Evolutionary conservation across 345 rosid species (phyloP).

Genomic region (Gossypium anomalum): DNA sequence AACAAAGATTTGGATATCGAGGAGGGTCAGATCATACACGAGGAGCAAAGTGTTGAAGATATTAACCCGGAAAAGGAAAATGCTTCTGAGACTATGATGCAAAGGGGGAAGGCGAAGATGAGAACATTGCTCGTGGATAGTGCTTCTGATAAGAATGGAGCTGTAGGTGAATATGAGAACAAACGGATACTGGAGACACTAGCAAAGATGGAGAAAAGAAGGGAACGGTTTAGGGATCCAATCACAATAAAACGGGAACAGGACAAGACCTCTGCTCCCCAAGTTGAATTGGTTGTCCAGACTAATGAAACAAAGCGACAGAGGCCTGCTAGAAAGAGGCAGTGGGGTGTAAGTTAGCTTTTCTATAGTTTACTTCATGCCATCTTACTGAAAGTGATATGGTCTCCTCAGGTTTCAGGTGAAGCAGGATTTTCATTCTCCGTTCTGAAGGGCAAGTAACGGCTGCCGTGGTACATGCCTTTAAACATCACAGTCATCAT

Average conservation of each 20-base stretch:
- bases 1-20: slow-evolving; percentile 34
- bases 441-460: not conserved
- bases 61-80: slow-evolving; percentile 9
- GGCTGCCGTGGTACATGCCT: not conserved
- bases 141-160: slow-evolving; percentile 17
- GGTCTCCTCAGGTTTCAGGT: not conserved
- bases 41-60: slow-evolving; percentile 23
- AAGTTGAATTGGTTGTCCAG: slow-evolving; percentile 21
- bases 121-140: slow-evolving; percentile 1
- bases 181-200: slow-evolving; percentile 38
- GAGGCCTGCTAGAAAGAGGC: slow-evolving; percentile 55
- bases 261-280: slow-evolving; percentile 18
- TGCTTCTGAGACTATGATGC: slow-evolving; percentile 16
- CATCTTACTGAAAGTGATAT: not conserved
- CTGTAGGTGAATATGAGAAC: slow-evolving; percentile 25
- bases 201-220: slow-evolving; percentile 64
- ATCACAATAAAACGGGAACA: slow-evolving; percentile 20
- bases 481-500: not conserved
- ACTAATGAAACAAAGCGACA: slow-evolving; percentile 28
- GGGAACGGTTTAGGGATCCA: slow-evolving; percentile 55
- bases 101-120: slow-evolving; percentile 9
- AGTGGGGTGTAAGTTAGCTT: slow-evolving; percentile 43
- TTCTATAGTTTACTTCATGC: not conserved
- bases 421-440: not conserved
- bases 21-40: slow-evolving; percentile 53